Conservation (phyloP, 2,329 filamentous ascomycete species). For the Tolypocladium tundrense region DNA sequence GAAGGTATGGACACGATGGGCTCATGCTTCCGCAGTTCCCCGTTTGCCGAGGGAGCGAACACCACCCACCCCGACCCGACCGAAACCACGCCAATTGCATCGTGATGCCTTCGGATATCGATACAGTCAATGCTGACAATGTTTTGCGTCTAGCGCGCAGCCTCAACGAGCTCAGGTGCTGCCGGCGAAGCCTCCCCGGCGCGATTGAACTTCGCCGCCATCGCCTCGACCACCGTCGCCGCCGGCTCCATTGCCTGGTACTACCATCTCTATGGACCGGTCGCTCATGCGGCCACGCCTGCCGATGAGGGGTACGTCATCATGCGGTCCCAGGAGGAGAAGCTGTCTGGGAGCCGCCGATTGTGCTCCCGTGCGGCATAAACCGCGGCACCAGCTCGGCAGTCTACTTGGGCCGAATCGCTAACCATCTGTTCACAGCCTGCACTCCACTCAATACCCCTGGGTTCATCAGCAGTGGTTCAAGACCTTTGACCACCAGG, state of each 20-base stretch:
- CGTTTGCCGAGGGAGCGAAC: conserved; percentile 18
- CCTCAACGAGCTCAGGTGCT: conserved; percentile 66
- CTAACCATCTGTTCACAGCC: conserved; percentile 42
- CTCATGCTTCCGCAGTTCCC: conserved; percentile 17
- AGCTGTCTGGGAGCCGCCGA: background rate
- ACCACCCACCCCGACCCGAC: conserved; percentile 12
- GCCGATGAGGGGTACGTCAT: conserved; percentile 92
- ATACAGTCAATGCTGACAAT: conserved; percentile 26
- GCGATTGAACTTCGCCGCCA: conserved; percentile 77
- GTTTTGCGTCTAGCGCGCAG: conserved; percentile 40
- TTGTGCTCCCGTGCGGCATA: conserved; percentile 20
- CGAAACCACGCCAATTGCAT: conserved; percentile 18
- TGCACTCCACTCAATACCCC: conserved; percentile 85
- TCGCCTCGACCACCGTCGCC: conserved; percentile 76
- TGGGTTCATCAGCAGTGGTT: conserved; percentile 89
- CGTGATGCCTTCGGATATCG: conserved; percentile 8
- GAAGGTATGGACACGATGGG: conserved; percentile 52
- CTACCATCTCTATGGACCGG: conserved; percentile 88
- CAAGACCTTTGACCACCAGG: conserved; percentile 95
- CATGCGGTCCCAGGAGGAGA: background rate
- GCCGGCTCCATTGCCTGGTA: conserved; percentile 92
- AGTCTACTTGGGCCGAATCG: conserved; percentile 8
- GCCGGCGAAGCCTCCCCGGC: conserved; percentile 60
- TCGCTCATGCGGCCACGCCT: conserved; percentile 80
- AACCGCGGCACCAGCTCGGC: conserved; percentile 12